Evolutionary conservation across 1,284 basidiomycete genomes (phyloP), one percentile per base, ranked within the genome.

Genomic region (Nidula niveotomentosa): DNA sequence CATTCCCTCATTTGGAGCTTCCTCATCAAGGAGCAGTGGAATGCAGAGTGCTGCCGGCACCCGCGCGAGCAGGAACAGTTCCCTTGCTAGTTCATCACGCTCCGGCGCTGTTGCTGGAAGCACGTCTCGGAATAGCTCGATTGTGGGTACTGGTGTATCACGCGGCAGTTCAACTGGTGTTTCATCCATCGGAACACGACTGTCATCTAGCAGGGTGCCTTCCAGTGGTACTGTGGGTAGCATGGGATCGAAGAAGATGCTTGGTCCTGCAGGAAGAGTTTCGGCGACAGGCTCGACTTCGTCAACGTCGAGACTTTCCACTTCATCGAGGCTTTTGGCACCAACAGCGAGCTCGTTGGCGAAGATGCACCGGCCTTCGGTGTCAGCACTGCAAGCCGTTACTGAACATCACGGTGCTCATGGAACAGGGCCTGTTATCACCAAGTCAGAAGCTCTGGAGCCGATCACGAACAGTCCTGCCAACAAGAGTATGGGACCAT

Each of bases 281-380:
- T 64, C 61, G 6, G 53, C 56, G 8, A 53, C 53, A 6, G 62
- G 60, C 13, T 55, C 60, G 13, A 47, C 52, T 10, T 56, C 59
- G n/a, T 64, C 64, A 18, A 63, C 63, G 12, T 55, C 62, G 36
- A 53, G 64, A 2, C 67, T 76, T 0, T 68, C 71, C 6, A 57
- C 61, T 5, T 65, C 69, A 1, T 90, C 88, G 2, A 80, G 85
- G 18, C 73, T 91, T 12, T 71, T 85, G 51, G 86, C 88, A 0
- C 89, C 89, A 0, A 91, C 90, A 1, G 89, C 86, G 2, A 88
- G 88, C 60, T 92, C 90, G 1, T 72, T 91, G 30, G 90, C 90
- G 2, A 90, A 85, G 71, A 72, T 64, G 15, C 63, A 63, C 49
- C 58, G 74, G 60, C 51, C 61, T 18, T 62, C 66, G 6, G 57